Percentiles rank a stretch among this genome's conserved stretches.
Evolutionary conservation across 2,329 filamentous ascomycete genomes (phyloP).

Genomic region (Parastagonospora avenae): DNA sequence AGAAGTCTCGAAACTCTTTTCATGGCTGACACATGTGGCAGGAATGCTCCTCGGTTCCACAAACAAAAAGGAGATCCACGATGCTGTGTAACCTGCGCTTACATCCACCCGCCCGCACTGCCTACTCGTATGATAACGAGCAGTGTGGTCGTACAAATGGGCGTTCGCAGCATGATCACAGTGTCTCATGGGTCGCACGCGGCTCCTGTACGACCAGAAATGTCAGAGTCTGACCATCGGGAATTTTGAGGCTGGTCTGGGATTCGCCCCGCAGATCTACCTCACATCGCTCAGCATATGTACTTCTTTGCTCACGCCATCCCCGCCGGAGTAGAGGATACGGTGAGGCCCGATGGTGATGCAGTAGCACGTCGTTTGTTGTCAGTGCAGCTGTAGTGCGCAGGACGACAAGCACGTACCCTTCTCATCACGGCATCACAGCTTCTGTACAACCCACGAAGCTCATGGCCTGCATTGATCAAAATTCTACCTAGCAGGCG

Average conservation of each 20-base stretch:
- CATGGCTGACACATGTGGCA: not conserved
- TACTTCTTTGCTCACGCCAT: not conserved
- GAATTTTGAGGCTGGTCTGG: slow-evolving; percentile 1
- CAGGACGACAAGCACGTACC: not conserved
- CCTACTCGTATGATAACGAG: slow-evolving; percentile 8
- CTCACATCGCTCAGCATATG: not conserved
- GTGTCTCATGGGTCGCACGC: slow-evolving; percentile 3
- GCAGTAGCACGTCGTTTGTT: not conserved
- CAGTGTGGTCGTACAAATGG: slow-evolving; percentile 1
- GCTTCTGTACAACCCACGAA: no score
- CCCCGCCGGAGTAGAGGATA: not conserved
- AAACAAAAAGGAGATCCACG: not conserved
- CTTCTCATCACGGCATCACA: no score
- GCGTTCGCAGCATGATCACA: slow-evolving; percentile 7
- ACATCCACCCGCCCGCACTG: not conserved
- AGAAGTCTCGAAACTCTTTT: no score
- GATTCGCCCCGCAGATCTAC: not conserved
- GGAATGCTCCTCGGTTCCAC: not conserved
- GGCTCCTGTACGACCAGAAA: slow-evolving; percentile 6
- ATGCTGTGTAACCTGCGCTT: slow-evolving; percentile 6
- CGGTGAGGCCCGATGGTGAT: not conserved
- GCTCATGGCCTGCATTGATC: no score
- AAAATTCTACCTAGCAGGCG: no score
- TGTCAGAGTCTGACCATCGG: slow-evolving; percentile 5
- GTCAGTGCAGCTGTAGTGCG: not conserved